Percentiles rank a stretch among this genome's conserved stretches.
phyloP scores from a whole-genome alignment of 1,284 basidiomycete species.

The Sphaerobolus stellatus region DNA sequence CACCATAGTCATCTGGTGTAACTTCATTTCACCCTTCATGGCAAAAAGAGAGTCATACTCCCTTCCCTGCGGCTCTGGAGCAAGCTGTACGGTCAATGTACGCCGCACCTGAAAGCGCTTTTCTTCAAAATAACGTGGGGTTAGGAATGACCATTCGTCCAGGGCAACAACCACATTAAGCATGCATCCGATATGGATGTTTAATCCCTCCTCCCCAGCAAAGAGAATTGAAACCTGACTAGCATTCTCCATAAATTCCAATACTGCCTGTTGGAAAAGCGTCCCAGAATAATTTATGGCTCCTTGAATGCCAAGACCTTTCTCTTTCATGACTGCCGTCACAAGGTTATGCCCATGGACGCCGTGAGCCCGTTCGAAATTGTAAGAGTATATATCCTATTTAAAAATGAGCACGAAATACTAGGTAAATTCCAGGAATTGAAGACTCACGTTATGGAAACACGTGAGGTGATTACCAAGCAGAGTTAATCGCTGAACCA shows the following conservation, averaged over 20 bases:
- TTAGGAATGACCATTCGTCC: constrained; percentile 42
- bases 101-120: neutral
- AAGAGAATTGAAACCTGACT: constrained; percentile 35
- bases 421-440: neutral
- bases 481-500: neutral
- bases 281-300: constrained; percentile 35
- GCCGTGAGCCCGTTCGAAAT: constrained; percentile 4
- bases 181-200: constrained; percentile 37
- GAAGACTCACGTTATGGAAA: constrained; percentile 1
- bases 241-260: constrained; percentile 26
- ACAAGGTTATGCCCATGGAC: constrained; percentile 51
- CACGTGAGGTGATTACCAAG: neutral
- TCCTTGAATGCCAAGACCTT: constrained; percentile 29
- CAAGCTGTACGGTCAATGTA: neutral
- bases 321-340: constrained; percentile 42
- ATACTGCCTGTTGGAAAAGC: constrained; percentile 26
- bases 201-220: constrained; percentile 29
- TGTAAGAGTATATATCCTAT: constrained; percentile 48
- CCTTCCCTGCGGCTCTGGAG: neutral
- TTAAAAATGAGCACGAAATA: neutral
- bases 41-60: no score
- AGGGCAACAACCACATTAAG: constrained; percentile 45
- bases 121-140: constrained; percentile 42
- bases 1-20: no score
- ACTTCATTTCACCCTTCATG: no score